A percentile compares a stretch with the other conserved stretches of the same genome.
These are phyloP conservation scores for Pyrus betulifolia DNA, from an alignment of 306 rosid genomes.

Conservation along the genomic window DNA sequence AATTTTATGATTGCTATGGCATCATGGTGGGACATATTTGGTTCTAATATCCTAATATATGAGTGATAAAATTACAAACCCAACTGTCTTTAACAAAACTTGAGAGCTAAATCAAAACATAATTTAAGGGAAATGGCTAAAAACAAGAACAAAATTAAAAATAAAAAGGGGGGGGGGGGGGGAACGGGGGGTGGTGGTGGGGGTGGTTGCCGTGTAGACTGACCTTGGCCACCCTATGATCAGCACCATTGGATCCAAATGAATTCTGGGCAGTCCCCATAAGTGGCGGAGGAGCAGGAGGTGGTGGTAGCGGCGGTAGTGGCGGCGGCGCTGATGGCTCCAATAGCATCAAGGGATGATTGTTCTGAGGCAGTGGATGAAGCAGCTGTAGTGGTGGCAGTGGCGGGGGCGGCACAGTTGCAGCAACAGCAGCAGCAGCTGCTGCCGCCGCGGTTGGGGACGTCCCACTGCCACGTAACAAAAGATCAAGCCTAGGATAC, in stretches of 20 bases:
- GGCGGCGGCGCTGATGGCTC: conserved; percentile 42
- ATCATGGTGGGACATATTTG: not conserved
- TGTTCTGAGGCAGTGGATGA: not conserved
- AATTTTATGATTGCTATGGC: not conserved
- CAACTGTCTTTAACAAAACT: not conserved
- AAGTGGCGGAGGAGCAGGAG: conserved; percentile 22
- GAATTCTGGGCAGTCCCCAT: conserved; percentile 47
- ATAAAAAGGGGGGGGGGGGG: not conserved
- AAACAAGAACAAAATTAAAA: not conserved
- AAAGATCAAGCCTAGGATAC: conserved; percentile 64
- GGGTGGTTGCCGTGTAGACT: not conserved
- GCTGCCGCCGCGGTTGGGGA: not conserved
- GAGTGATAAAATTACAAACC: not conserved
- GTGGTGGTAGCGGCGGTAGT: conserved; percentile 2
- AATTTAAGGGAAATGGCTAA: not conserved
- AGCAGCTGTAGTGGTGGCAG: not conserved
- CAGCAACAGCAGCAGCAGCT: not conserved
- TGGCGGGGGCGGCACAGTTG: not conserved
- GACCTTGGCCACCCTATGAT: conserved; percentile 57
- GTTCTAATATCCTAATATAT: not conserved
- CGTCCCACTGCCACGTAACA: conserved; percentile 66
- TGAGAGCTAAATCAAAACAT: not conserved
- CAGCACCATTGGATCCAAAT: conserved; percentile 71
- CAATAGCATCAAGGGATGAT: conserved; percentile 36
- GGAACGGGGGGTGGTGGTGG: too few species aligned